These are phyloP conservation scores for Arthrocladium fulminans DNA, from an alignment of 2,329 filamentous ascomycete genomes.

Conservation along the genomic window DNA sequence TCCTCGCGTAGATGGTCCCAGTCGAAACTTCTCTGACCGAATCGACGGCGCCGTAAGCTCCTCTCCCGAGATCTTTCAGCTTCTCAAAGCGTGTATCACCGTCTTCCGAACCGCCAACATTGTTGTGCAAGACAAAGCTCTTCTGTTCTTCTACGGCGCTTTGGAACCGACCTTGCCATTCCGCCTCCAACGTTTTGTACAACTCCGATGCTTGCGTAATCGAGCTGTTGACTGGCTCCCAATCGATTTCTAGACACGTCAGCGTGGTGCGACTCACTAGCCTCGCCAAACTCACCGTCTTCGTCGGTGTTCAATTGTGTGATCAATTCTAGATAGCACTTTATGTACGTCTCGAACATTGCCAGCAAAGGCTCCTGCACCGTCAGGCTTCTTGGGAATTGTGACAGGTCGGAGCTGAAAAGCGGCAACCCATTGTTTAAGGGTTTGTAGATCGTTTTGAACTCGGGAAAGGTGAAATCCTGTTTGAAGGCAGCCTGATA, in stretches of 20 bases:
- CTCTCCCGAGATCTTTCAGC: slow-evolving; percentile 19
- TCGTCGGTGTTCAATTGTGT: background rate
- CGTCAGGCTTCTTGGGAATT: slow-evolving; percentile 1
- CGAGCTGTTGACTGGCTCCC: background rate
- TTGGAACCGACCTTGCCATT: background rate
- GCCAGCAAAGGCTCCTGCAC: slow-evolving; percentile 1
- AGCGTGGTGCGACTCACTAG: background rate
- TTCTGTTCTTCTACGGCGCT: background rate
- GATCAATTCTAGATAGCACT: slow-evolving; percentile 1
- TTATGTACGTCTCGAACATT: slow-evolving; percentile 5
- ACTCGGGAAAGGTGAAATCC: background rate
- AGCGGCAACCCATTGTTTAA: background rate
- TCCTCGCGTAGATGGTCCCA: slow-evolving; percentile 25
- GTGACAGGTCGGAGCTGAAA: background rate
- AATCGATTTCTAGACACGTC: background rate
- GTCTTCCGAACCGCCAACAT: slow-evolving; percentile 15
- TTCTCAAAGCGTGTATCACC: slow-evolving; percentile 12
- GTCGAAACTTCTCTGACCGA: slow-evolving; percentile 20
- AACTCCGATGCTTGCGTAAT: background rate
- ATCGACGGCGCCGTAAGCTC: slow-evolving; percentile 22
- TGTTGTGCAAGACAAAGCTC: slow-evolving; percentile 8
- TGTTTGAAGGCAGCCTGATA: background rate
- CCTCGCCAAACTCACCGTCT: background rate
- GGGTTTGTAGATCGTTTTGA: background rate
- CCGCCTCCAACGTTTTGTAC: background rate